phyloP scores from a whole-genome alignment of 1,284 basidiomycete genomes.

The Sanghuangporus weigelae region DNA sequence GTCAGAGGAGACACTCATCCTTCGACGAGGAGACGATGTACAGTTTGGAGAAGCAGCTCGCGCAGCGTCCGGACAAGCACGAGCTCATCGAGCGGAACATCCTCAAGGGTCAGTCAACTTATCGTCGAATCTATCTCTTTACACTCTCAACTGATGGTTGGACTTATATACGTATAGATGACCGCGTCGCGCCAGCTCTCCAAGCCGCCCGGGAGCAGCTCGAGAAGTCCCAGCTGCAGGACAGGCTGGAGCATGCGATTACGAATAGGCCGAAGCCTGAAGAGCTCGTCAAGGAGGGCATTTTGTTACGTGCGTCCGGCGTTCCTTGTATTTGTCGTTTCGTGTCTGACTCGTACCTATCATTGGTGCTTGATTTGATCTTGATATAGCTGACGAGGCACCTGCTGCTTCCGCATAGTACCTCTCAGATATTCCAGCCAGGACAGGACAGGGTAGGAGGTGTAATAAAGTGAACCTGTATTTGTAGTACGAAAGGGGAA shows the following conservation, averaged over 20 bases:
- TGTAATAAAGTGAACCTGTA: neutral
- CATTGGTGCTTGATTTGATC: neutral
- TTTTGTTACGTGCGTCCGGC: constrained; percentile 50
- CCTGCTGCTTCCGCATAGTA: constrained; percentile 3
- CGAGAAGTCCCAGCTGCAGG: constrained; percentile 64
- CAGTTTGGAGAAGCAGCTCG: constrained; percentile 55
- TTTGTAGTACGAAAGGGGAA: constrained; percentile 1
- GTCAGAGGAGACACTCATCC: constrained; percentile 28
- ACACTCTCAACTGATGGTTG: neutral
- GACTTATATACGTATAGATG: constrained; percentile 36
- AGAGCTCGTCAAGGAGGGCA: constrained; percentile 69
- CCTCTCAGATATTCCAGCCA: neutral
- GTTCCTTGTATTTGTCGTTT: constrained; percentile 18
- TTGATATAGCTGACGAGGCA: constrained; percentile 12
- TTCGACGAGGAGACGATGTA: constrained; percentile 37
- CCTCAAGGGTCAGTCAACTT: constrained; percentile 50
- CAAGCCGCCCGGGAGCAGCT: constrained; percentile 63
- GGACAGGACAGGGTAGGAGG: neutral
- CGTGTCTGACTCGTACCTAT: neutral
- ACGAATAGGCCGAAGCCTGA: constrained; percentile 60
- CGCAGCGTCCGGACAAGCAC: constrained; percentile 51
- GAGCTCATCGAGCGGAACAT: constrained; percentile 73
- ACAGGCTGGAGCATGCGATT: constrained; percentile 65
- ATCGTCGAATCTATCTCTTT: constrained; percentile 9
- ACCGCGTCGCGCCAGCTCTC: constrained; percentile 65